Percentiles rank a stretch among this genome's conserved stretches.
These are phyloP conservation scores for Penicillium manginii DNA, from an alignment of 495 filamentous ascomycete genomes.

Conservation along the genomic window DNA sequence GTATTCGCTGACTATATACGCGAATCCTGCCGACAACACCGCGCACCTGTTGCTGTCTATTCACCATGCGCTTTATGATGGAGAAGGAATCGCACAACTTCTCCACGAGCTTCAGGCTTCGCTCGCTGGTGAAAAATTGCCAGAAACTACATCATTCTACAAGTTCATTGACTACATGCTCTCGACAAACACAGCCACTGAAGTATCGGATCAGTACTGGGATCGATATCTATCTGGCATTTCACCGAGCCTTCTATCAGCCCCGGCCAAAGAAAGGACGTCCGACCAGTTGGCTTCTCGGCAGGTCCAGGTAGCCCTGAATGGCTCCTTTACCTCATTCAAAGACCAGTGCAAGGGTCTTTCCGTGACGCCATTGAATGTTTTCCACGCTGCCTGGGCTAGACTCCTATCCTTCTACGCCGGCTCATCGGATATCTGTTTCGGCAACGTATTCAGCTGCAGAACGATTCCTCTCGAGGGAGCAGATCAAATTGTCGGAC, in stretches of 20 bases:
- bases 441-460: constrained; percentile 79
- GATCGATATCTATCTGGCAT: constrained; percentile 50
- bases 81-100: constrained; percentile 65
- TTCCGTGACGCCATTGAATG: constrained; percentile 62
- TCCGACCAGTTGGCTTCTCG: constrained; percentile 16
- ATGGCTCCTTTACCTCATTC: constrained; percentile 45
- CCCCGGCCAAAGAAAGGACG: constrained; percentile 12
- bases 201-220: constrained; percentile 65
- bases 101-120: constrained; percentile 65
- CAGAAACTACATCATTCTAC: constrained; percentile 28
- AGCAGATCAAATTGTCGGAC: constrained; percentile 71
- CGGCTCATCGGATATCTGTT: constrained; percentile 68
- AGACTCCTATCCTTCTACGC: constrained; percentile 56
- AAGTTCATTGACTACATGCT: constrained; percentile 53
- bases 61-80: constrained; percentile 85
- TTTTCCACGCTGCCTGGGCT: constrained; percentile 73
- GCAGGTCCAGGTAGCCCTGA: constrained; percentile 25
- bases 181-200: constrained; percentile 31
- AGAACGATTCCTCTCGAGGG: constrained; percentile 64
- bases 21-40: constrained; percentile 14
- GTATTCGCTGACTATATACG: constrained; percentile 32
- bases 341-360: constrained; percentile 49
- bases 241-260: constrained; percentile 47
- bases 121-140: constrained; percentile 48
- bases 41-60: constrained; percentile 59